These are phyloP conservation scores for Pisolithus orientalis DNA, from an alignment of 768 basidiomycete genomes.

Conservation along the genomic window DNA sequence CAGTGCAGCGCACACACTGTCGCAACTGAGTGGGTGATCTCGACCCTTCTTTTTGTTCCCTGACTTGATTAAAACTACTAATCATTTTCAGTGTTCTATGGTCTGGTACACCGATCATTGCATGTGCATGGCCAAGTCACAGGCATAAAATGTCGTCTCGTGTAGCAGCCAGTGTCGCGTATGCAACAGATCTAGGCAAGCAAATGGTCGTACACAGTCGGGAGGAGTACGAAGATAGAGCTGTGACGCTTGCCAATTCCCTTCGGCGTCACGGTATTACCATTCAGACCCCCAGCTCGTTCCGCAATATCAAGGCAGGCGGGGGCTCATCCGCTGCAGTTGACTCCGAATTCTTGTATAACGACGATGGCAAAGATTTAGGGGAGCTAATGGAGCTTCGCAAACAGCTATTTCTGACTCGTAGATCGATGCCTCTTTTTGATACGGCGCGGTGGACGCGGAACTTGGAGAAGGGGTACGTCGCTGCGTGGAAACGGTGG, in stretches of 20 bases:
- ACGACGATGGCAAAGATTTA: too few species aligned
- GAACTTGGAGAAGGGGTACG: conserved; percentile 41
- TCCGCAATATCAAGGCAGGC: not conserved
- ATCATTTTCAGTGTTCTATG: conserved; percentile 36
- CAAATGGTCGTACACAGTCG: conserved; percentile 40
- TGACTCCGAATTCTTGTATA: too few species aligned
- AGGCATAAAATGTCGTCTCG: conserved; percentile 45
- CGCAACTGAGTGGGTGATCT: conserved; percentile 37
- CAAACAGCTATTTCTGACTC: conserved; percentile 33
- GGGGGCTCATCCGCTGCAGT: too few species aligned
- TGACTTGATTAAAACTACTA: not conserved
- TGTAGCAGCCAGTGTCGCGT: conserved; percentile 42
- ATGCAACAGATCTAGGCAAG: conserved; percentile 42
- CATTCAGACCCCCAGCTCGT: not conserved
- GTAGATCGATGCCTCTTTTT: conserved; percentile 40
- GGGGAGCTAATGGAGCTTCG: conserved; percentile 38
- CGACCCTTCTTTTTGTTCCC: not conserved
- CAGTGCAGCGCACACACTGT: conserved; percentile 51
- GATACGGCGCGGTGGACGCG: conserved; percentile 42
- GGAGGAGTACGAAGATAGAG: conserved; percentile 42
- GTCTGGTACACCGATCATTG: conserved; percentile 46
- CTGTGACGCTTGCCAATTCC: conserved; percentile 33
- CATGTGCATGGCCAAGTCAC: conserved; percentile 39
- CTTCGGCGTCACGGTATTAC: conserved; percentile 12
- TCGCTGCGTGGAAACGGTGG: conserved; percentile 43